Percentiles rank a stretch among this genome's conserved stretches.
phyloP scores from a whole-genome alignment of 1,284 basidiomycete species.

The Peniophora sp. region DNA sequence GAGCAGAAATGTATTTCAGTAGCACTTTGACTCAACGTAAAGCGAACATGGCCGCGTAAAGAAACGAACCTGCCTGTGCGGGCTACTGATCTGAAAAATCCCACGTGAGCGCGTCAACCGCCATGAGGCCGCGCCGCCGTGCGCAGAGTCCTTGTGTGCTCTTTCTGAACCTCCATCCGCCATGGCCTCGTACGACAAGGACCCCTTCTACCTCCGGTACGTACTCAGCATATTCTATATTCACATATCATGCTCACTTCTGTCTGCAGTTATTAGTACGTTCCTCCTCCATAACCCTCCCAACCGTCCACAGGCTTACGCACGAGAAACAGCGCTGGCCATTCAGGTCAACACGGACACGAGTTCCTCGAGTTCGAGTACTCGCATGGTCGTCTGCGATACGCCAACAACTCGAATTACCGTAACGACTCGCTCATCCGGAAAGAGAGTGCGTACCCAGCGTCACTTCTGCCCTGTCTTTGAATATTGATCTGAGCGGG shows the following conservation, averaged over 20 bases:
- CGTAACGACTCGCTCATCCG: slow-evolving; percentile 94
- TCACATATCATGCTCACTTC: slow-evolving; percentile 3
- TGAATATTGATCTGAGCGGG: neutral
- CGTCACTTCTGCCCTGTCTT: neutral
- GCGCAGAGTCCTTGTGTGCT: neutral
- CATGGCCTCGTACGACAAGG: slow-evolving; percentile 50
- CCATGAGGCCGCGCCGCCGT: too few relatives aligned
- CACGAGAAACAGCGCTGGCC: slow-evolving; percentile 64
- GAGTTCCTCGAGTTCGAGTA: slow-evolving; percentile 99
- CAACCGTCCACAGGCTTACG: neutral
- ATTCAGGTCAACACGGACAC: slow-evolving; percentile 93
- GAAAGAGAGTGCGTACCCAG: slow-evolving; percentile 84
- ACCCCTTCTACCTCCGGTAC: slow-evolving; percentile 82
- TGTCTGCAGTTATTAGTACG: slow-evolving; percentile 76
- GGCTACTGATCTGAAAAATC: neutral
- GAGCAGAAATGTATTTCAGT: too few relatives aligned
- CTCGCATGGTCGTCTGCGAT: slow-evolving; percentile 90
- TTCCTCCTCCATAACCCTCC: slow-evolving; percentile 10
- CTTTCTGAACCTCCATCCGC: slow-evolving; percentile 1
- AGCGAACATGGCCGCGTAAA: too few relatives aligned
- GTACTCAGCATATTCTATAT: slow-evolving; percentile 12
- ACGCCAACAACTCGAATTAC: slow-evolving; percentile 99
- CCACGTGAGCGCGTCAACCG: neutral
- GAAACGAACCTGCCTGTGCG: neutral
- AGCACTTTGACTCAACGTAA: too few relatives aligned